Evolutionary conservation across 768 basidiomycete species (phyloP).

Genomic region (Tulasnella calospora): DNA sequence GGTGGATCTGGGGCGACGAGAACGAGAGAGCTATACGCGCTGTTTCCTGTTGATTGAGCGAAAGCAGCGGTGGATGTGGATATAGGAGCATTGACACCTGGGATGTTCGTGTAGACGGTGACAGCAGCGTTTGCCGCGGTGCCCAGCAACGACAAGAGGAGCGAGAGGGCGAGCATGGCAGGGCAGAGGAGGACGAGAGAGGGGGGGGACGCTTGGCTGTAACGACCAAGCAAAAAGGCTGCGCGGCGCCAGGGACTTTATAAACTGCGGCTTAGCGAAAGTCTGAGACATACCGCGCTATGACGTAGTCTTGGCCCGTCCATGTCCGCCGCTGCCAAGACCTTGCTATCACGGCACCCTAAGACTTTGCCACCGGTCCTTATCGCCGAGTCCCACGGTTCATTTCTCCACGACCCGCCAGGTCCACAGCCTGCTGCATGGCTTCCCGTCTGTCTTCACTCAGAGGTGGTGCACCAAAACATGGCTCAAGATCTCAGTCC

Average conservation of each 20-base stretch:
- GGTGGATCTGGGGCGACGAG: not conserved
- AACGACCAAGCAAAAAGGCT: not conserved
- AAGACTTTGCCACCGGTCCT: not conserved
- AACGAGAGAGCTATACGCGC: slow-evolving; percentile 8
- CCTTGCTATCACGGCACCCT: not conserved
- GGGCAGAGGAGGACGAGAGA: not conserved
- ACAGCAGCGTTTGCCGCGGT: slow-evolving; percentile 11
- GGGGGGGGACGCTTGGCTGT: not conserved
- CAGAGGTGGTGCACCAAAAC: not conserved
- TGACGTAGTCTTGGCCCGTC: slow-evolving; percentile 1
- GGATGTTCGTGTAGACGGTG: slow-evolving; percentile 19
- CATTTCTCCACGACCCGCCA: not conserved
- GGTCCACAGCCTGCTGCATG: not conserved
- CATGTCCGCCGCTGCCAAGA: slow-evolving; percentile 7
- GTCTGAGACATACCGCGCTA: not conserved
- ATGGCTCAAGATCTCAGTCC: slow-evolving; percentile 7
- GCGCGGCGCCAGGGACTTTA: not conserved
- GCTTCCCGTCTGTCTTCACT: not conserved
- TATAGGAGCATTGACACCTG: not conserved
- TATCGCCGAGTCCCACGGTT: not conserved
- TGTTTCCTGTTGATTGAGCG: slow-evolving; percentile 6
- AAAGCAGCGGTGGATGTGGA: slow-evolving; percentile 13
- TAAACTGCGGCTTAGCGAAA: not conserved
- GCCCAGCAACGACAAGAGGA: not conserved
- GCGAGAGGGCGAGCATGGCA: not conserved